These are phyloP conservation scores for Pythium monospermum DNA, from an alignment of 352 stramenopile genomes.

Conservation along the genomic window DNA sequence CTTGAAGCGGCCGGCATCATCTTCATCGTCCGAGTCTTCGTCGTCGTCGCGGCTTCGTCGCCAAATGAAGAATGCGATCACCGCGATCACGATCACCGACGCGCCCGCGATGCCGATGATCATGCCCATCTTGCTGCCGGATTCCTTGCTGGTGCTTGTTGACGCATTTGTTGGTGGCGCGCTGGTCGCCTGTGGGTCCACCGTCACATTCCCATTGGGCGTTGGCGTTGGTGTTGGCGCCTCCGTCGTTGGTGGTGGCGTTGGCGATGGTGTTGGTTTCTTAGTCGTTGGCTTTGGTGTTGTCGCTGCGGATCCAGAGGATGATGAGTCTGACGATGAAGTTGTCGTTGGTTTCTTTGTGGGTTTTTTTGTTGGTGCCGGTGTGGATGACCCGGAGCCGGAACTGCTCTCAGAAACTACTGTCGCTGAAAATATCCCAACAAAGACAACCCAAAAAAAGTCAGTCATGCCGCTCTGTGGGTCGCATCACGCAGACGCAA, in stretches of 20 bases:
- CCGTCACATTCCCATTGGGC: neutral
- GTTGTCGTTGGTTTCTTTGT: neutral
- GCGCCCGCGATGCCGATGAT: neutral
- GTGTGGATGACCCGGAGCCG: conserved; percentile 1
- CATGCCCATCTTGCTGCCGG: neutral
- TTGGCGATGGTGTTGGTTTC: conserved; percentile 1
- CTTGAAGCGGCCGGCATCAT: too few relatives aligned
- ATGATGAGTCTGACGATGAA: neutral
- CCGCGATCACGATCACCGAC: neutral
- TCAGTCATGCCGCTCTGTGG: too few relatives aligned
- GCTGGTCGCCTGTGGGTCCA: neutral
- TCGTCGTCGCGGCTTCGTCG: neutral
- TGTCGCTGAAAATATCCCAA: neutral
- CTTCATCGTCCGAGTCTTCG: conserved; percentile 5
- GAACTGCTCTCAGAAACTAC: conserved; percentile 2
- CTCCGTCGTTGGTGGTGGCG: neutral
- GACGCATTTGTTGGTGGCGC: neutral
- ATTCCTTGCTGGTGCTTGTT: neutral
- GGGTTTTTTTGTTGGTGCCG: conserved; percentile 4
- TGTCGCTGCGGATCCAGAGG: neutral
- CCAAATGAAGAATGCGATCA: neutral
- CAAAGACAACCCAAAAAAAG: neutral
- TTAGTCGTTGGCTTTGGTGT: conserved; percentile 14
- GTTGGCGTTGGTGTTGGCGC: neutral
- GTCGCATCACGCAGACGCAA: neutral